phyloP scores from a whole-genome alignment of 352 stramenopile genomes.

The Saprolegnia diclina region DNA sequence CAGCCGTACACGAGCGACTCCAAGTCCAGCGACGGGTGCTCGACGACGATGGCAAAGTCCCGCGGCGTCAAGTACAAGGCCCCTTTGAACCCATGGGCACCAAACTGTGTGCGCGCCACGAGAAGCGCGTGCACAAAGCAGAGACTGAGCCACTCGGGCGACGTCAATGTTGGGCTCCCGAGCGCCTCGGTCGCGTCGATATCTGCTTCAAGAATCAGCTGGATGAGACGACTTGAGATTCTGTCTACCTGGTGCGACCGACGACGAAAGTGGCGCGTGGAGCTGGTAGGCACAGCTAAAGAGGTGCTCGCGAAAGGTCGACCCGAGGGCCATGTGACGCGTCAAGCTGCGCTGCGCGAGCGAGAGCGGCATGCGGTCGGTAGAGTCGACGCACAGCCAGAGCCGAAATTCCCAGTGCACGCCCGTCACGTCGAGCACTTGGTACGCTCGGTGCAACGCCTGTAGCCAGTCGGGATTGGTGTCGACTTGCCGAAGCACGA shows the following conservation, averaged over 20 bases:
- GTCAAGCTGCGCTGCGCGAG: slow-evolving; percentile 29
- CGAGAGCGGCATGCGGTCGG: slow-evolving; percentile 31
- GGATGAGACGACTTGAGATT: not conserved
- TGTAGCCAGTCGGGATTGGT: slow-evolving; percentile 24
- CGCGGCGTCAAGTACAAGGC: slow-evolving; percentile 13
- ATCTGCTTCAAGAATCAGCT: not conserved
- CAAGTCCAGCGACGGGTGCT: slow-evolving; percentile 10
- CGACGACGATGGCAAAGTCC: slow-evolving; percentile 23
- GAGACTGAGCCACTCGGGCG: slow-evolving; percentile 31
- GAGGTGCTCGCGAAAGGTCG: slow-evolving; percentile 22
- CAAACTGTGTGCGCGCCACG: slow-evolving; percentile 24
- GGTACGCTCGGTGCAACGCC: slow-evolving; percentile 34
- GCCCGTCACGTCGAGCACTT: slow-evolving; percentile 31
- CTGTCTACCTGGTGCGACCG: not conserved
- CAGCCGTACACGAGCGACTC: slow-evolving; percentile 33
- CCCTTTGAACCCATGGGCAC: slow-evolving; percentile 24
- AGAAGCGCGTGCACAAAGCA: slow-evolving; percentile 31
- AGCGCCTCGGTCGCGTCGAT: not conserved
- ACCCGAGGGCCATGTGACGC: not conserved
- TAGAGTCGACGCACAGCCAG: slow-evolving; percentile 42
- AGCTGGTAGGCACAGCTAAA: not conserved
- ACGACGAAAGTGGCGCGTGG: not conserved
- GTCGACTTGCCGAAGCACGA: slow-evolving; percentile 44
- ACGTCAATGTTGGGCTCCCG: slow-evolving; percentile 25
- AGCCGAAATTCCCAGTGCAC: slow-evolving; percentile 57